Conservation (phyloP, 2,329 filamentous ascomycete genomes). For the Stemphylium vesicarium region DNA sequence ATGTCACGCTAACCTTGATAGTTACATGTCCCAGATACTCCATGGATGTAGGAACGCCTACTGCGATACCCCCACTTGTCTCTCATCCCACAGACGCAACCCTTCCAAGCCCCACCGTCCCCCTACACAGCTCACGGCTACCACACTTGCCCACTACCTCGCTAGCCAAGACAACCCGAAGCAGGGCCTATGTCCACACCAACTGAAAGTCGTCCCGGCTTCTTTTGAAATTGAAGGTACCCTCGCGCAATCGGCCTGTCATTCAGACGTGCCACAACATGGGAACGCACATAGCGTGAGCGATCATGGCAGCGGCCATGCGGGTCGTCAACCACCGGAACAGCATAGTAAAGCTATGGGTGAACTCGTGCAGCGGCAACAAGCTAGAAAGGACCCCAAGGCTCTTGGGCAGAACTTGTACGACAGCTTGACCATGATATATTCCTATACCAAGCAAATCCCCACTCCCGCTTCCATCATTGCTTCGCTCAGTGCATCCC, state of each 20-base stretch:
- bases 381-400: conserved; percentile 61
- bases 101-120: conserved; percentile 73
- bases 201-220: conserved; percentile 43
- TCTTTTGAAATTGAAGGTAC: conserved; percentile 31
- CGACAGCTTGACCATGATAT: conserved; percentile 46
- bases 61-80: conserved; percentile 79
- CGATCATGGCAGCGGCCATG: neutral
- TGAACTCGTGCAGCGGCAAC: conserved; percentile 32
- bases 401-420: conserved; percentile 68
- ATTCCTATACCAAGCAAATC: conserved; percentile 42
- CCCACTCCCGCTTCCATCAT: conserved; percentile 34
- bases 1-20: conserved; percentile 44
- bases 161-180: conserved; percentile 81
- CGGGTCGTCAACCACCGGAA: neutral
- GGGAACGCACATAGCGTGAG: neutral
- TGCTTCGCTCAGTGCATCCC: conserved; percentile 23
- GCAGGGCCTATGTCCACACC: conserved; percentile 67
- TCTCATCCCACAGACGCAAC: conserved; percentile 74
- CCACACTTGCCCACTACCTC: conserved; percentile 79
- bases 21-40: conserved; percentile 81
- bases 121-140: conserved; percentile 81
- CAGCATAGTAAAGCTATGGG: conserved; percentile 10
- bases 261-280: neutral
- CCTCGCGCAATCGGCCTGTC: neutral
- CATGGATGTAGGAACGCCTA: conserved; percentile 73